Percentiles rank a stretch among this genome's conserved stretches.
Conservation (phyloP, 2,329 filamentous ascomycete species). For the Aspergillus nomiae region DNA sequence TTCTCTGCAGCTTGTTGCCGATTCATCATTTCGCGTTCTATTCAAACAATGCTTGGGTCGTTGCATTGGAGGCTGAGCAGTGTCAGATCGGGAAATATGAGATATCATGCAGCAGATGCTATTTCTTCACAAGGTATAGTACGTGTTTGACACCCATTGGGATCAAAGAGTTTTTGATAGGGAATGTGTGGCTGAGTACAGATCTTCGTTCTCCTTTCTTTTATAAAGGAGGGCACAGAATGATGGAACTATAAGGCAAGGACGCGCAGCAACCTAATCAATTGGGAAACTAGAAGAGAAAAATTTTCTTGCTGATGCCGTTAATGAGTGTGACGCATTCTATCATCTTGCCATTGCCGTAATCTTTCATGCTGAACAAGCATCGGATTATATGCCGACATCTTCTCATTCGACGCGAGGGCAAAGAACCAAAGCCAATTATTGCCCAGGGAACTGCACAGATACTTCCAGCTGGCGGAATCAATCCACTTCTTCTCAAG, state of each 20-base stretch:
- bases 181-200: not conserved
- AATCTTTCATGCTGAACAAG: not conserved
- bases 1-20: slow-evolving; percentile 45
- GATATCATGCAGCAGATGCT: not conserved
- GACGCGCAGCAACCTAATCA: not conserved
- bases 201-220: not conserved
- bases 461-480: not conserved
- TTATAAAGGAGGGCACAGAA: not conserved
- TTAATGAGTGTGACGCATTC: slow-evolving; percentile 1
- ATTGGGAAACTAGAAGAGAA: not conserved
- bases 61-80: slow-evolving; percentile 5
- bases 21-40: slow-evolving; percentile 25
- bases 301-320: slow-evolving; percentile 1
- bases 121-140: not conserved
- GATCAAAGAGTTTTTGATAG: not conserved
- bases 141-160: no score
- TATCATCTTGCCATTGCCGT: not conserved
- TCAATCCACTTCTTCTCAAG: not conserved
- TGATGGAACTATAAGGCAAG: not conserved
- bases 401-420: not conserved
- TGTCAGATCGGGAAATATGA: not conserved
- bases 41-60: not conserved
- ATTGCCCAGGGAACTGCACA: not conserved
- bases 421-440: not conserved
- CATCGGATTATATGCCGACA: slow-evolving; percentile 16